A percentile compares a stretch with the other conserved stretches of the same genome.
Conservation (phyloP, 192 early-diverging fungal genomes). For the Glomus cerebriforme region DNA sequence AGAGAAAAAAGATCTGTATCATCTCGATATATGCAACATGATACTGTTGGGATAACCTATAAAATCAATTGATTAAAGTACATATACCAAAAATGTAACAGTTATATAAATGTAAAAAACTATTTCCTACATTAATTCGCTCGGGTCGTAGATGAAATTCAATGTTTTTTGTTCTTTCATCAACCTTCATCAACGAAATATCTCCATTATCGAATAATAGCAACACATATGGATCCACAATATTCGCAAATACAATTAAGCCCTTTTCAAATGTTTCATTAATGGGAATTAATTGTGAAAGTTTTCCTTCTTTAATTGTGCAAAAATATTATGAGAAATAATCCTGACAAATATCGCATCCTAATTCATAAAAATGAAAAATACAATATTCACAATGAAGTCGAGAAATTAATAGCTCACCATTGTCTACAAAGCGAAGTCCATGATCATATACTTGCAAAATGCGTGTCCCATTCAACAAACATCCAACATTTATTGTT, state of each 20-base stretch:
- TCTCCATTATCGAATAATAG: constrained; percentile 67
- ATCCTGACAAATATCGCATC: neutral
- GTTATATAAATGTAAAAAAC: neutral
- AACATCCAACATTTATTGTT: constrained; percentile 75
- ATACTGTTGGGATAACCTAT: constrained; percentile 37
- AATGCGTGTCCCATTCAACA: constrained; percentile 70
- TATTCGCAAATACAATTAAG: constrained; percentile 68
- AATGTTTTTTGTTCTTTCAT: constrained; percentile 52
- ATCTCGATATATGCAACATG: constrained; percentile 56
- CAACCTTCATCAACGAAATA: constrained; percentile 59
- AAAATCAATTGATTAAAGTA: neutral
- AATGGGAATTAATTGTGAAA: constrained; percentile 53
- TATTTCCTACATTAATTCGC: constrained; percentile 44
- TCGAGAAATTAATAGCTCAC: too few relatives aligned
- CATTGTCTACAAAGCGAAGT: constrained; percentile 68
- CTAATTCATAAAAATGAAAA: neutral
- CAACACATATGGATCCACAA: constrained; percentile 82
- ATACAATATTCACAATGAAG: neutral
- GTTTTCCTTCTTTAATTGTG: constrained; percentile 50
- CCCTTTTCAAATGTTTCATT: constrained; percentile 45
- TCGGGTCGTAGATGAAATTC: constrained; percentile 39
- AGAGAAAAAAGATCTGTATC: constrained; percentile 40
- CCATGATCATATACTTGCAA: constrained; percentile 85
- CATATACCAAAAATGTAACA: neutral
- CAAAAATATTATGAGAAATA: neutral